Evolutionary conservation across 352 stramenopile genomes (phyloP).

Genomic region (Pythium folliculosum): DNA sequence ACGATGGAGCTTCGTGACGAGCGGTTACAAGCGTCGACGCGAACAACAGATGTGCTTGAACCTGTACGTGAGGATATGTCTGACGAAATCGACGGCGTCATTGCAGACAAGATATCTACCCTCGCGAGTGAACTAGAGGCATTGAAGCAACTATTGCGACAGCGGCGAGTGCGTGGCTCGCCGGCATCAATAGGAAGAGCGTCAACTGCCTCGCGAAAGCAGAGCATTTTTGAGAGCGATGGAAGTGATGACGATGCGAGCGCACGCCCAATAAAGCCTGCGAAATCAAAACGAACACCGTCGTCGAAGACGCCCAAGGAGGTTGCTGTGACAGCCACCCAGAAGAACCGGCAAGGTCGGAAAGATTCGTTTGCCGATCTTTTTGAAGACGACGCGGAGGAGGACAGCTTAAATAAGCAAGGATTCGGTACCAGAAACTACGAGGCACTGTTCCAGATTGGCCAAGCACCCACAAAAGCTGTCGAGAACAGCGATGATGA

Average conservation of each 20-base stretch:
- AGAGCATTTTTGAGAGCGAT: conserved; percentile 74
- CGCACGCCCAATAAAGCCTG: conserved; percentile 7
- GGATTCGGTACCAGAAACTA: conserved; percentile 42
- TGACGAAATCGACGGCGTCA: conserved; percentile 60
- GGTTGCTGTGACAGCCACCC: conserved; percentile 10
- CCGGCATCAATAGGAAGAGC: conserved; percentile 1
- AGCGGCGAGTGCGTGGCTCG: conserved; percentile 21
- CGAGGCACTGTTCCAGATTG: conserved; percentile 56
- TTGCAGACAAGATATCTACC: conserved; percentile 81
- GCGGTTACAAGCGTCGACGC: conserved; percentile 2
- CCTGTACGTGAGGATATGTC: conserved; percentile 28
- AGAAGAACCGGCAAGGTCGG: conserved; percentile 28
- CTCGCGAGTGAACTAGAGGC: conserved; percentile 65
- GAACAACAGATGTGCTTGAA: not conserved
- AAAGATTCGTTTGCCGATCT: conserved; percentile 76
- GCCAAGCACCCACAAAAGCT: not conserved
- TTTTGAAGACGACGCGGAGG: conserved; percentile 54
- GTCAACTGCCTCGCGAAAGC: conserved; percentile 36
- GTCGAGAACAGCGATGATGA: conserved; percentile 25
- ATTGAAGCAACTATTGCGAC: conserved; percentile 69
- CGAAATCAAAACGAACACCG: conserved; percentile 12
- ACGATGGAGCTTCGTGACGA: conserved; percentile 3
- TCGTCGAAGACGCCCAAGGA: conserved; percentile 11
- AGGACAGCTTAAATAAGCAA: conserved; percentile 15
- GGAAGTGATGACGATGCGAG: conserved; percentile 48